Evolutionary conservation across 169 alveolate genomes (phyloP), one percentile per base, ranked within the genome.

Genomic region (Plasmodium malariae): DNA sequence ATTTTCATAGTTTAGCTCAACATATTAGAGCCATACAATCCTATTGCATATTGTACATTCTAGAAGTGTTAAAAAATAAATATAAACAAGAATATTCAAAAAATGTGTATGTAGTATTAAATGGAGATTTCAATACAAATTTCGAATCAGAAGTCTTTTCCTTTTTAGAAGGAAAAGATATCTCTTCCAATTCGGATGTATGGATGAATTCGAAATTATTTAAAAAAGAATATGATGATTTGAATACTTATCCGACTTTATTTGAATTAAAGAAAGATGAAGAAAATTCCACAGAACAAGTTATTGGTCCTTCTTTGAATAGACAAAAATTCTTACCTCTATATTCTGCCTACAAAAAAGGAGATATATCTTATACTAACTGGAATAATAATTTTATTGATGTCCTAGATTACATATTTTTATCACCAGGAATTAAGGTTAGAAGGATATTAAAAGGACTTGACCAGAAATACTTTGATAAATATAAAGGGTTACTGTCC

Each of bases 371-470:
- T 11, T 83, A 54, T 62, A 83, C 91, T 24, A 83, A 83, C 30
- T 83, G 91, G 91, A 83, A 83, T 45, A 83, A 83, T 57, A 83
- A 83, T 32, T 83, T 83, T 83, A 83, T 83, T 36, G 91, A 83
- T 40, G 91, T 83, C 17, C 40, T 83, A 60, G 91, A 83, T 83
- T 68, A 83, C 34, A 83, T 83, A 11, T 83, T 83, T 68, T 55
- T 83, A 45, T 83, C 91, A n/a, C 71, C 91, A 17, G 68, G 51
- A 21, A 59, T 83, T 67, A 83, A 83, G 43, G 85, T 83, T 3
- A 83, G 55, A 67, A 51, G 67, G 59, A 34, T 83, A 51, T 57
- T 83, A 70, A 83, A 83, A 30, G 91, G 86, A 1, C 26, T 83
- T 11, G 86, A 68, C 30, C 26, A 83, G 43, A 17, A 68, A 5